Evolutionary conservation across 176 grass and related monocot species (phyloP), one percentile per base, ranked within the genome.

Genomic region (Eremochloa ophiuroides): DNA sequence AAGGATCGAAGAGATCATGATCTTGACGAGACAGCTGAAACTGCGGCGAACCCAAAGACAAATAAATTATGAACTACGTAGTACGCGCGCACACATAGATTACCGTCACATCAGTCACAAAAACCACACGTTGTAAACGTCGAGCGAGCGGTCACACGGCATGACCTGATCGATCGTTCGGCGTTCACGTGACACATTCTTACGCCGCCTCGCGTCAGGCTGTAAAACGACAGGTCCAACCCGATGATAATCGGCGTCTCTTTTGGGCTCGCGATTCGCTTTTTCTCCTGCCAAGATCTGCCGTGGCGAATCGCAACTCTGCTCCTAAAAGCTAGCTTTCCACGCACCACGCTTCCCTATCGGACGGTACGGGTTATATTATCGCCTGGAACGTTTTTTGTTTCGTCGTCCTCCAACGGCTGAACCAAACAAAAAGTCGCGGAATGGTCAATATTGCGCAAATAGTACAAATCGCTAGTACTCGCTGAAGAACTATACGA

Each of bases 251-350:
- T 6, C 82, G 17, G 20, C 20, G 58, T 1, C 61, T 68, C 84
- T 80, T 79, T 31, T 48, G 42, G 29, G n/a, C 12, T 60, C 17
- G 20, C 3, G 61, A 75, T 80, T 47, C 34, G 25, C 69, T 33
- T 48, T 75, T 59, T 42, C 60, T n/a, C 46, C 28, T 11, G 58
- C 35, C 11, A 53, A 47, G 76, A 80, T 88, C 42, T 46, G 69
- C 82, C 81, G 81, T 84, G 76, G 31, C 69, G 76, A 88, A 80
- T 84, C 62, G 76, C 50, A 22, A 88, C 69, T 84, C 83, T 26
- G 66, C 48, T 17, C 42, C 27, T 20, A 1, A 69, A 69, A 41
- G 8, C 59, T 40, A 10, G 1, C 50, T 22, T 50, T 18, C 43
- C n/a, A 60, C 68, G 63, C n/a, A n/a, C n/a, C 23, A 55, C 0